A percentile compares a stretch with the other conserved stretches of the same genome.
Evolutionary conservation across 345 rosid genomes (phyloP).

Genomic region (Atalantia buxifolia): DNA sequence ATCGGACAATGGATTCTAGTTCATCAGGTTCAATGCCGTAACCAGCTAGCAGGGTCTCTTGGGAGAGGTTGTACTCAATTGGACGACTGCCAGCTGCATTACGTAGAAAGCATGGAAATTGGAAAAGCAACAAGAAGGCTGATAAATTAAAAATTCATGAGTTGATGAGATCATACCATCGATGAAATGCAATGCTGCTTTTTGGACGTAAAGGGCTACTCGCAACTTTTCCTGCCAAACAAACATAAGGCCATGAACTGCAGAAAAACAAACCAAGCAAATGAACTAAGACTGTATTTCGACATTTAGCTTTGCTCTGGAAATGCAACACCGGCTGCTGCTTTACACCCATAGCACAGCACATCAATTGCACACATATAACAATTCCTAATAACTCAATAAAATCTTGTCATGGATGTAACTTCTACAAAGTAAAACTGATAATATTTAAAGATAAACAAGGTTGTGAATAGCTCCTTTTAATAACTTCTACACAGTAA

Average conservation of each 20-base stretch:
- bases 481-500: no score
- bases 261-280: background rate
- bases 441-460: no score
- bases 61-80: slow-evolving; percentile 30
- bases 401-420: no score
- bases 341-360: background rate
- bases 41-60: slow-evolving; percentile 34
- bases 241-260: background rate
- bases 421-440: no score
- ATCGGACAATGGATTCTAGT: slow-evolving; percentile 28
- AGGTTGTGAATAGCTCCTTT: no score
- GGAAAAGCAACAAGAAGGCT: background rate
- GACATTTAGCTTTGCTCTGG: background rate
- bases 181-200: slow-evolving; percentile 52
- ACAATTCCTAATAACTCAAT: no score
- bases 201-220: slow-evolving; percentile 51
- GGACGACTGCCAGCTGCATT: slow-evolving; percentile 37
- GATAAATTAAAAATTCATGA: background rate
- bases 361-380: background rate
- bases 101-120: background rate
- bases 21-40: slow-evolving; percentile 40
- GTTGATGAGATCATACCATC: slow-evolving; percentile 25
- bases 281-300: background rate
- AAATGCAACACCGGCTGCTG: background rate
- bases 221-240: slow-evolving; percentile 47